Evolutionary conservation across 1,284 basidiomycete species (phyloP).

Genomic region (Stygiomarasmius scandens): DNA sequence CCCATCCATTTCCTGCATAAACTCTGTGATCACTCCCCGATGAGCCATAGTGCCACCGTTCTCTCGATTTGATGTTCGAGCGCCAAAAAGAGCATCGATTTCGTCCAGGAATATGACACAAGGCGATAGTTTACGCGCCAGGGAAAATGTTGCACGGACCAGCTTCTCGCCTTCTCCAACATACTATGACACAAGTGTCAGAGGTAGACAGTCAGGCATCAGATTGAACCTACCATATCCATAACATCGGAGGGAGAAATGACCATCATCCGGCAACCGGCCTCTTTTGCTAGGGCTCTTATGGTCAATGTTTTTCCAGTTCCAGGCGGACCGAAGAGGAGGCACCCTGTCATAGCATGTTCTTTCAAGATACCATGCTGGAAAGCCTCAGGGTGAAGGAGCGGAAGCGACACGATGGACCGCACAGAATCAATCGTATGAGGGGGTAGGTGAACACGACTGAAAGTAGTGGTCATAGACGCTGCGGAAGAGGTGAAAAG

Average conservation of each 20-base stretch:
- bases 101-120: constrained; percentile 97
- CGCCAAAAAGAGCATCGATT: constrained; percentile 92
- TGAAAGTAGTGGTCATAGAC: constrained; percentile 80
- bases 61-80: constrained; percentile 80
- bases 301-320: constrained; percentile 92
- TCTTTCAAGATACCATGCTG: constrained; percentile 89
- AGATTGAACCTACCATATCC: constrained; percentile 70
- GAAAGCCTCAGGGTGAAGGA: constrained; percentile 90
- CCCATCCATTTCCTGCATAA: constrained; percentile 99
- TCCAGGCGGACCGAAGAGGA: constrained; percentile 90
- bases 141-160: constrained; percentile 87
- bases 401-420: constrained; percentile 88
- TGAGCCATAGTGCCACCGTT: constrained; percentile 84
- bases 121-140: constrained; percentile 86
- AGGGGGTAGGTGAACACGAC: constrained; percentile 84
- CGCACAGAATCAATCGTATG: constrained; percentile 88
- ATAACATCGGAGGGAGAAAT: constrained; percentile 85
- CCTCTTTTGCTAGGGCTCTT: constrained; percentile 89
- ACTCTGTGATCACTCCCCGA: constrained; percentile 86
- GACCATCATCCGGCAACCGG: constrained; percentile 86
- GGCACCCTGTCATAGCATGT: constrained; percentile 85
- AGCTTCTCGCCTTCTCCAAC: constrained; percentile 96
- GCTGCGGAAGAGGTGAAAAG: constrained; percentile 43
- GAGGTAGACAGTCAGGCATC: background rate
- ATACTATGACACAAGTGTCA: constrained; percentile 59